Evolutionary conservation across 129 eudicot genomes (phyloP).

Genomic region (Centrapalus pauciflorus): DNA sequence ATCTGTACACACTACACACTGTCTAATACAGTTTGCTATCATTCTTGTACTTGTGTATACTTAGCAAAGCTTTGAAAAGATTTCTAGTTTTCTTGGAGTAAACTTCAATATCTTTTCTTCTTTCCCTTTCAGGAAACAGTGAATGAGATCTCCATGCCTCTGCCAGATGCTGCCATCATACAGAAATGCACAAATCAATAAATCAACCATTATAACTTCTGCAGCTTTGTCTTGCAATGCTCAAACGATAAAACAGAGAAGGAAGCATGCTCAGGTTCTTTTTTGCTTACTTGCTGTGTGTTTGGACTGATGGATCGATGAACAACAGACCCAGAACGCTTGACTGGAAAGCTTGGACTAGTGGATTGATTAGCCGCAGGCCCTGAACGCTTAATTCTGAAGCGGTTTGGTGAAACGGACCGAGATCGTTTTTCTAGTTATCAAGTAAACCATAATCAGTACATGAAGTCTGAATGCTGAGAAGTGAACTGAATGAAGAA

Average conservation of each 20-base stretch:
- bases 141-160: conserved; percentile 44
- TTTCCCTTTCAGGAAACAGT: conserved; percentile 37
- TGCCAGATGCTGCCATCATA: conserved; percentile 30
- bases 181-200: neutral
- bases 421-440: conserved; percentile 54
- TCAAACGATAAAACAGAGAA: neutral
- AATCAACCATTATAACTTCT: neutral
- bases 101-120: conserved; percentile 44
- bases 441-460: conserved; percentile 2
- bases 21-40: conserved; percentile 23
- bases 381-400: conserved; percentile 55
- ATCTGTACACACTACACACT: conserved; percentile 9
- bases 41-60: conserved; percentile 48
- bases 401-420: conserved; percentile 55
- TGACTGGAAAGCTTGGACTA: conserved; percentile 25
- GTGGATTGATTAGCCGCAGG: conserved; percentile 38
- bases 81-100: conserved; percentile 61
- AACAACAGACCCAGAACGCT: conserved; percentile 11
- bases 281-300: conserved; percentile 46
- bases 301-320: conserved; percentile 20
- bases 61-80: conserved; percentile 59
- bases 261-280: neutral
- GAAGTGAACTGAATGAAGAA: neutral
- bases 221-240: neutral
- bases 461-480: neutral